phyloP scores from a whole-genome alignment of 495 filamentous ascomycete species.

The Pyronema domesticum region DNA sequence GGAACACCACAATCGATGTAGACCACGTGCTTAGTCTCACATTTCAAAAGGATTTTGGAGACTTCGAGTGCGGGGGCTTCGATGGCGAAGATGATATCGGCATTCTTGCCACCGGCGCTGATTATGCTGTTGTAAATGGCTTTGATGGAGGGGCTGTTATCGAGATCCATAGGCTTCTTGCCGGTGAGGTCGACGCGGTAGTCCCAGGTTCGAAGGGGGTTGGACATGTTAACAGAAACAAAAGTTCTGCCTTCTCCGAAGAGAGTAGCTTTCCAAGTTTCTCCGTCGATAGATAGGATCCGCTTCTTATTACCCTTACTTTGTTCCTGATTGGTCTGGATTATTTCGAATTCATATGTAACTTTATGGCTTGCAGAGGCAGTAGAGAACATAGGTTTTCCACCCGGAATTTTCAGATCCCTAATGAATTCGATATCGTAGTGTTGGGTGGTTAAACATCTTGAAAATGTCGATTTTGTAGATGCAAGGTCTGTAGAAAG shows the following conservation, averaged over 20 bases:
- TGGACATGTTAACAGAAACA: background rate
- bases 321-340: background rate
- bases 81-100: background rate
- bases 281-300: background rate
- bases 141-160: background rate
- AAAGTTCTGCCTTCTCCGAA: background rate
- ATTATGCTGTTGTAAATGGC: background rate
- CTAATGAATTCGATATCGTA: slow-evolving; percentile 1
- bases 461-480: background rate
- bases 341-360: background rate
- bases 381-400: background rate
- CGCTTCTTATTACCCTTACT: background rate
- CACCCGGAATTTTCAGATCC: slow-evolving; percentile 2
- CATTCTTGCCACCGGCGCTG: background rate
- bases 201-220: slow-evolving; percentile 1
- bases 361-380: background rate
- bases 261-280: background rate
- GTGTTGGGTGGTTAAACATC: background rate
- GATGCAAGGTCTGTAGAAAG: background rate
- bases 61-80: background rate
- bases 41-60: background rate
- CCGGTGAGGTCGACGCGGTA: background rate
- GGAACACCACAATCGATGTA: background rate
- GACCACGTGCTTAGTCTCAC: background rate
- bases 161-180: background rate